A percentile compares a stretch with the other conserved stretches of the same genome.
phyloP scores from a whole-genome alignment of 2,329 filamentous ascomycete genomes.

The Microcera coccophila region DNA sequence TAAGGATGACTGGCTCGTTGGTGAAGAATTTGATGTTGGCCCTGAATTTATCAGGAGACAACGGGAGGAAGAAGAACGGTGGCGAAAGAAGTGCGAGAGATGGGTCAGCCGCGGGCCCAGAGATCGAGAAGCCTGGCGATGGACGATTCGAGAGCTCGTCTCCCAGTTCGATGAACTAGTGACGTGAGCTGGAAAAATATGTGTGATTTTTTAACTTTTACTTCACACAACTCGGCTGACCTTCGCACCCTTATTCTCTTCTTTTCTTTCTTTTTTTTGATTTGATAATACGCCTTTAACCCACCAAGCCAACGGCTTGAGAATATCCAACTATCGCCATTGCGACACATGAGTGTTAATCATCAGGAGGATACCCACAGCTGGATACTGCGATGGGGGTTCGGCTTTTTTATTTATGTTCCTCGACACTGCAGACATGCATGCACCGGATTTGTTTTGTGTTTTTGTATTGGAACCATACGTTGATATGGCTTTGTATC shows the following conservation, averaged over 20 bases:
- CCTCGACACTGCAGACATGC: conserved; percentile 2
- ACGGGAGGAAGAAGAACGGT: conserved; percentile 85
- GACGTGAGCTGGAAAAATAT: conserved; percentile 25
- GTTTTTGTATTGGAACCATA: conserved; percentile 13
- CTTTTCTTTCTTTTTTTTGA: conserved; percentile 5
- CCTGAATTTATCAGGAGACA: conserved; percentile 89
- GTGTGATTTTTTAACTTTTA: conserved; percentile 8
- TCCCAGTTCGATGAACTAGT: conserved; percentile 40
- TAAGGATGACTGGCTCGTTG: conserved; percentile 78
- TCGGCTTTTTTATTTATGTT: conserved; percentile 10
- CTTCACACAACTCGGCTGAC: conserved; percentile 1
- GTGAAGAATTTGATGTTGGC: conserved; percentile 96
- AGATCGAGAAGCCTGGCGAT: conserved; percentile 66
- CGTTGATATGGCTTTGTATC: conserved; percentile 24
- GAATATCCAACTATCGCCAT: conserved; percentile 14
- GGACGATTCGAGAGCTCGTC: conserved; percentile 65
- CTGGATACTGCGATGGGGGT: conserved; percentile 19
- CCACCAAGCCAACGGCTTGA: conserved; percentile 16
- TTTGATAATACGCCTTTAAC: conserved; percentile 22
- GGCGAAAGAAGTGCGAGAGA: conserved; percentile 80
- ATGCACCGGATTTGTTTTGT: conserved; percentile 1
- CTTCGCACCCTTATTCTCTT: background rate
- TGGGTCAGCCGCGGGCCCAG: conserved; percentile 66
- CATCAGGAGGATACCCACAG: conserved; percentile 14
- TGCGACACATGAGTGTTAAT: conserved; percentile 13